Evolutionary conservation across 805 yeast genomes (phyloP).

Genomic region (Candida taoyuanica): DNA sequence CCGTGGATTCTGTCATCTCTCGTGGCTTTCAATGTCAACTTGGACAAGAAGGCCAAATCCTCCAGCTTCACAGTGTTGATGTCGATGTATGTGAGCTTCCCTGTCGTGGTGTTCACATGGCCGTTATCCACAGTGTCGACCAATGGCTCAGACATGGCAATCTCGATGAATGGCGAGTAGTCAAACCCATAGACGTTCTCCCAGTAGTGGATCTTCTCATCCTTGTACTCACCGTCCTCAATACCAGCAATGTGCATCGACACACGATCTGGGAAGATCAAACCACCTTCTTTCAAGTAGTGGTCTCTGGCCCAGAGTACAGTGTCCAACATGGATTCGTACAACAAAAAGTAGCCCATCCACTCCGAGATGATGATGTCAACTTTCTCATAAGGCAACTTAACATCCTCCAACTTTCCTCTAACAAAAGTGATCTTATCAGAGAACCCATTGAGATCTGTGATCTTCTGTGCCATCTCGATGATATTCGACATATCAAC

Average conservation of each 20-base stretch:
- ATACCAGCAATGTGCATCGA: slow-evolving; percentile 85
- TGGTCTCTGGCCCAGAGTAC: slow-evolving; percentile 91
- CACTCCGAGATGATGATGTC: slow-evolving; percentile 96
- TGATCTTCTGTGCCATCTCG: slow-evolving; percentile 90
- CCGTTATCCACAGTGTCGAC: slow-evolving; percentile 90
- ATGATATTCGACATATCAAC: slow-evolving; percentile 97
- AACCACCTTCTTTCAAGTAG: slow-evolving; percentile 73
- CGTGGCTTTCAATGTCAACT: slow-evolving; percentile 68
- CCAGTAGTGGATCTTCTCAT: slow-evolving; percentile 91
- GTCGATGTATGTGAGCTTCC: slow-evolving; percentile 74
- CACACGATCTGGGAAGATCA: slow-evolving; percentile 93
- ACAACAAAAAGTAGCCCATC: slow-evolving; percentile 97
- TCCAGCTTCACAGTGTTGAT: slow-evolving; percentile 82
- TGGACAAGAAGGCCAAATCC: slow-evolving; percentile 69
- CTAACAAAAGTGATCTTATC: slow-evolving; percentile 84
- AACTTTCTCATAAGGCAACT: slow-evolving; percentile 78
- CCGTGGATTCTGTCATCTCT: slow-evolving; percentile 86
- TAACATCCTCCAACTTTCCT: slow-evolving; percentile 93
- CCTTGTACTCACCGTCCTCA: slow-evolving; percentile 89
- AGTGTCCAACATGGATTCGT: slow-evolving; percentile 97
- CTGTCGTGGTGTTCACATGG: slow-evolving; percentile 68
- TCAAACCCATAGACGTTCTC: slow-evolving; percentile 96
- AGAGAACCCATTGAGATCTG: slow-evolving; percentile 73
- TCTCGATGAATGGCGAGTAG: slow-evolving; percentile 80
- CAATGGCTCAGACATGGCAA: slow-evolving; percentile 89